Evolutionary conservation across 2,329 filamentous ascomycete species (phyloP).

Genomic region (Juglanconis juglandina): DNA sequence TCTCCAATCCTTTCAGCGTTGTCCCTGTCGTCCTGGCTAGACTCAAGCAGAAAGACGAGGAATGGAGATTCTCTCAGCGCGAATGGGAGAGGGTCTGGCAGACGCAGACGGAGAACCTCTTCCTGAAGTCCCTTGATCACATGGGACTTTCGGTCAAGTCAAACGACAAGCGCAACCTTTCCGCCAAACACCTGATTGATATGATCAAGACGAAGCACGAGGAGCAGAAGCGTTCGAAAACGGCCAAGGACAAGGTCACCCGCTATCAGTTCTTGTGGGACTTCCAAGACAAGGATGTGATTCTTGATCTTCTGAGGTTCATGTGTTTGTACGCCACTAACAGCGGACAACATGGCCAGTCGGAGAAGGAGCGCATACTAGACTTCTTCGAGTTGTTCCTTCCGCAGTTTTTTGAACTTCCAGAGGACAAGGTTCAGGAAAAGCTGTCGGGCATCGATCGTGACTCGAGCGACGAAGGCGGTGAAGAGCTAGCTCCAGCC

Average conservation of each 20-base stretch:
- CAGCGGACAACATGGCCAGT: slow-evolving; percentile 66
- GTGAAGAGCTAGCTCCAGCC: slow-evolving; percentile 68
- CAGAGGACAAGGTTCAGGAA: slow-evolving; percentile 65
- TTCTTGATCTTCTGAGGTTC: slow-evolving; percentile 59
- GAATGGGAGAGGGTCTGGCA: slow-evolving; percentile 99
- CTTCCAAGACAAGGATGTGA: slow-evolving; percentile 68
- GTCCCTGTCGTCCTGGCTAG: slow-evolving; percentile 84
- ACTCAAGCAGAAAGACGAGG: slow-evolving; percentile 93
- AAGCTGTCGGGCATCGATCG: slow-evolving; percentile 67
- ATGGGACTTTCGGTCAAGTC: slow-evolving; percentile 89
- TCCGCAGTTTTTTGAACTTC: slow-evolving; percentile 71
- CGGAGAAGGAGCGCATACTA: slow-evolving; percentile 70
- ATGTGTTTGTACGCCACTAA: slow-evolving; percentile 64
- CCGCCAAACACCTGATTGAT: slow-evolving; percentile 83
- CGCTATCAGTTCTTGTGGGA: slow-evolving; percentile 73
- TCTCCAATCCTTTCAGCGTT: slow-evolving; percentile 77
- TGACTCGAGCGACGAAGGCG: slow-evolving; percentile 71
- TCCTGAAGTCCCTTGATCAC: slow-evolving; percentile 94
- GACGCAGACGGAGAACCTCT: slow-evolving; percentile 88
- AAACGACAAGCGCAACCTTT: slow-evolving; percentile 86
- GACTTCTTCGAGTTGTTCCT: slow-evolving; percentile 76
- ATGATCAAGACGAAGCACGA: slow-evolving; percentile 91
- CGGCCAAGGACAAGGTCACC: slow-evolving; percentile 53
- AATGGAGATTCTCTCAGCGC: slow-evolving; percentile 94
- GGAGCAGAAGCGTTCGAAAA: slow-evolving; percentile 74